A percentile compares a stretch with the other conserved stretches of the same genome.
phyloP scores from a whole-genome alignment of 2,329 filamentous ascomycete species.

The Amesomyces nigricolor region DNA sequence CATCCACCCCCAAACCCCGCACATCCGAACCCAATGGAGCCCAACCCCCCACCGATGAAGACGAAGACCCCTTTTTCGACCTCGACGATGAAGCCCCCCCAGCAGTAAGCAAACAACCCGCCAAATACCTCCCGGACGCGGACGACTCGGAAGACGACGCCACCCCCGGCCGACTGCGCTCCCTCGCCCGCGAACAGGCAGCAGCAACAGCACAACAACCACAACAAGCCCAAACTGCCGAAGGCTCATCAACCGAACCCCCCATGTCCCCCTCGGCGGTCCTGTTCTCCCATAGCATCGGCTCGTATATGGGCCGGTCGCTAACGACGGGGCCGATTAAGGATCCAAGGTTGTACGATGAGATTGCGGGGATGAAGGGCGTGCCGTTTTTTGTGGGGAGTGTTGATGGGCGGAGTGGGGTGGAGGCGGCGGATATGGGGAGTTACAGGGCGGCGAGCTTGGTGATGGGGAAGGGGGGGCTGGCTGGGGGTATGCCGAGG shows the following conservation, averaged over 20 bases:
- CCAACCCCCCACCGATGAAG: not conserved
- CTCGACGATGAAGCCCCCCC: conserved; percentile 20
- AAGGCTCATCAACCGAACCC: not conserved
- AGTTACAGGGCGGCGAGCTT: conserved; percentile 29
- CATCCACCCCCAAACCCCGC: not conserved
- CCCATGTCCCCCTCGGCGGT: conserved; percentile 21
- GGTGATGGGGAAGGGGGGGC: conserved; percentile 4
- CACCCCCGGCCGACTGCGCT: conserved; percentile 2
- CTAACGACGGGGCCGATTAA: conserved; percentile 36
- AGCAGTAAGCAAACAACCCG: not conserved
- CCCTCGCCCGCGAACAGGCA: not conserved
- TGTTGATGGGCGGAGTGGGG: conserved; percentile 31
- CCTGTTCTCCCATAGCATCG: conserved; percentile 29
- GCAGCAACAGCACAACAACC: too few relatives aligned
- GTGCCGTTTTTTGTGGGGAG: conserved; percentile 39
- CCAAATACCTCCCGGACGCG: conserved; percentile 22
- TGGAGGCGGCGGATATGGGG: conserved; percentile 27
- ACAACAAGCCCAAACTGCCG: not conserved
- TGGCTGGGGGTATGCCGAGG: conserved; percentile 25
- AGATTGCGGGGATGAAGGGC: conserved; percentile 35
- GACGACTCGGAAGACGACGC: conserved; percentile 17
- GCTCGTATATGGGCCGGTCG: conserved; percentile 37
- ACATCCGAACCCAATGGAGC: not conserved
- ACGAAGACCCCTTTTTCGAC: conserved; percentile 23
- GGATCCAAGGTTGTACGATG: conserved; percentile 34